Evolutionary conservation across 2,329 filamentous ascomycete species (phyloP), one percentile per base, ranked within the genome.

Genomic region (Ascochyta viciae-villosae): DNA sequence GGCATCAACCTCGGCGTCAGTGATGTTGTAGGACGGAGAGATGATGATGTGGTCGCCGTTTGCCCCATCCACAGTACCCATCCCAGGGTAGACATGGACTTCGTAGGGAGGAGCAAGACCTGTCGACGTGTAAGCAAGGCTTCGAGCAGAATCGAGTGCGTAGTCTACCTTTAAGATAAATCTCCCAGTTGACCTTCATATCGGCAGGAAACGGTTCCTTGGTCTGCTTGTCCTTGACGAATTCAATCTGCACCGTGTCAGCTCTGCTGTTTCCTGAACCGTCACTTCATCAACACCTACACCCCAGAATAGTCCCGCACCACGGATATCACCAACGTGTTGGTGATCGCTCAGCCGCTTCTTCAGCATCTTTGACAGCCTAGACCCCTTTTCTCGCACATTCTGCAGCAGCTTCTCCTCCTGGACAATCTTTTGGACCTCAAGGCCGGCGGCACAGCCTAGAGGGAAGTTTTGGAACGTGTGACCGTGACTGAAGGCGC

Each of bases 41-140:
- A 93, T 66, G 24, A 92, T 80, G 33, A 91, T 77, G 71, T 91
- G 88, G 66, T 93, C 90, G 9, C 89, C 89, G 1, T 70, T 69
- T n/a, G 71, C 67, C 1, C 83, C 79, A 40, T 90, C 86, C 0
- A 79, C 83, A 0, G 85, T 86, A 1, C 88, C 88, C 0, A 77
- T 76, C 0, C 87, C 87, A 1, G 86, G 85, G 67, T 91, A 91
- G 3, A 91, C 66, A 3, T 81, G 82, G 59, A 89, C 83, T 50
- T 78, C 80, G 64, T 83, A 80, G 4, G 74, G 73, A 13, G 70
- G 59, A 43, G 71, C 67, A 58, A 80, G 70, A 23, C 76, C 79
- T 81, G 50, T 24, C 10, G 39, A 38, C 4, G 12, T 16, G 58
- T 65, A 48, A 57, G 49, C 29, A 46, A 12, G 31, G 15, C 15